phyloP scores from a whole-genome alignment of 2,329 filamentous ascomycete species.

The Lecanoromycetidae sp. region DNA sequence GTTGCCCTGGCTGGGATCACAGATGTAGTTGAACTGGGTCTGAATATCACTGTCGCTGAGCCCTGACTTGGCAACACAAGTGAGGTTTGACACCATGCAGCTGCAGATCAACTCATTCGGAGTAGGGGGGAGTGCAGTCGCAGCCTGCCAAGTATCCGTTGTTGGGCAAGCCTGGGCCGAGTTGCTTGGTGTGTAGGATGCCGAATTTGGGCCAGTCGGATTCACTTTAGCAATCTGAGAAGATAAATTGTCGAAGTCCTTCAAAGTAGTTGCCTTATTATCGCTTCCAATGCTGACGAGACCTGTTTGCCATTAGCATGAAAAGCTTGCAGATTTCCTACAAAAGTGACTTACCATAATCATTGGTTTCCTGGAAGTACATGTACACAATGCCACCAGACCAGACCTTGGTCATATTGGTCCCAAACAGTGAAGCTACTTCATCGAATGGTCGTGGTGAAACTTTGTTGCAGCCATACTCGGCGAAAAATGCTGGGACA shows the following conservation, averaged over 20 bases:
- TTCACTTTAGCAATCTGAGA: constrained; percentile 55
- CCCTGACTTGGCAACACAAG: constrained; percentile 53
- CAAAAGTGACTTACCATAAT: constrained; percentile 53
- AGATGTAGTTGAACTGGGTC: constrained; percentile 51
- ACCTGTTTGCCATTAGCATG: constrained; percentile 35
- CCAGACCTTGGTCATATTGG: constrained; percentile 74
- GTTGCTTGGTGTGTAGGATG: constrained; percentile 63
- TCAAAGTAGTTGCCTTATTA: constrained; percentile 50
- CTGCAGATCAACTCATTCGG: constrained; percentile 68
- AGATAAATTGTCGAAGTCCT: constrained; percentile 64
- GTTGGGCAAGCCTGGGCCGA: constrained; percentile 59
- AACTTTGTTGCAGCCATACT: constrained; percentile 85
- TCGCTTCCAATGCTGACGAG: constrained; percentile 46
- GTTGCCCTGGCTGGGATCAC: constrained; percentile 26
- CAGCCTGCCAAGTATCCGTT: constrained; percentile 56
- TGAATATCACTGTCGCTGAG: constrained; percentile 49
- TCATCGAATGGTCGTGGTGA: constrained; percentile 71
- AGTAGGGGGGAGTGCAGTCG: constrained; percentile 61
- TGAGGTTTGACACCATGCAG: constrained; percentile 69
- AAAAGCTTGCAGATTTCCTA: constrained; percentile 7
- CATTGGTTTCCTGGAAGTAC: constrained; percentile 86
- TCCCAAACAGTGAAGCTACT: constrained; percentile 65
- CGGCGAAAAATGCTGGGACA: constrained; percentile 93
- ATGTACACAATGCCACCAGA: constrained; percentile 98
- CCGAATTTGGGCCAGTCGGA: constrained; percentile 53